Conservation (phyloP, 768 basidiomycete genomes). For the Trametes cinnabarina region DNA sequence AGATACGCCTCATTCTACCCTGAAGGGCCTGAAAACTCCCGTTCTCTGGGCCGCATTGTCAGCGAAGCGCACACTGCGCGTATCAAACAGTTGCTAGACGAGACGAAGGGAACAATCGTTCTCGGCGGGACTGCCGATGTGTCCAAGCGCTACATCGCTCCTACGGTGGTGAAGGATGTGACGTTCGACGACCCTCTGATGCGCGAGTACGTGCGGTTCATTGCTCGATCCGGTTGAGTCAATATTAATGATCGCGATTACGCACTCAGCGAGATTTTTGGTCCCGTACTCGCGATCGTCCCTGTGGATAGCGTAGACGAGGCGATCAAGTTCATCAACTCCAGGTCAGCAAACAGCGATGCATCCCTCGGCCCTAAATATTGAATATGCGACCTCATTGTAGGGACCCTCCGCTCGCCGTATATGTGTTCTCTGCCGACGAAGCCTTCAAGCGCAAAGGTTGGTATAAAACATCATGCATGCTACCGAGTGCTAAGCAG, state of each 20-base stretch:
- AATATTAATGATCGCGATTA: not conserved
- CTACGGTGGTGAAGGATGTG: conserved; percentile 69
- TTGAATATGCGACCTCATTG: not conserved
- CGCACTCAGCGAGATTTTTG: conserved; percentile 71
- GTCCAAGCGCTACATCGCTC: conserved; percentile 58
- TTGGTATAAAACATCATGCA: conserved; percentile 20
- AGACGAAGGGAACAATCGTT: conserved; percentile 62
- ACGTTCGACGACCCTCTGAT: conserved; percentile 66
- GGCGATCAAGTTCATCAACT: conserved; percentile 68
- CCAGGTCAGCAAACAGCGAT: conserved; percentile 40
- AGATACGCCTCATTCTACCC: conserved; percentile 53
- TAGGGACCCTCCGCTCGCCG: conserved; percentile 52
- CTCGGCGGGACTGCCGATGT: conserved; percentile 63
- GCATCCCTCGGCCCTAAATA: too few relatives aligned
- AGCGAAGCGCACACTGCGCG: conserved; percentile 52
- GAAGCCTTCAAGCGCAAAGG: conserved; percentile 56
- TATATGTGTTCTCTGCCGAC: conserved; percentile 72
- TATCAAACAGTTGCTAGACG: conserved; percentile 56
- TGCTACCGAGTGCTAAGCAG: not conserved
- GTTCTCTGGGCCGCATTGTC: conserved; percentile 51
- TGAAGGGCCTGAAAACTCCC: conserved; percentile 34
- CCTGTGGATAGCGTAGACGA: conserved; percentile 66
- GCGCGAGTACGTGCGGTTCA: conserved; percentile 53
- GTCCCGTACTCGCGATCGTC: conserved; percentile 74
- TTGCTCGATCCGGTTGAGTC: not conserved